Conservation (phyloP, 495 filamentous ascomycete genomes). For the Hypoxylon cercidicola region DNA sequence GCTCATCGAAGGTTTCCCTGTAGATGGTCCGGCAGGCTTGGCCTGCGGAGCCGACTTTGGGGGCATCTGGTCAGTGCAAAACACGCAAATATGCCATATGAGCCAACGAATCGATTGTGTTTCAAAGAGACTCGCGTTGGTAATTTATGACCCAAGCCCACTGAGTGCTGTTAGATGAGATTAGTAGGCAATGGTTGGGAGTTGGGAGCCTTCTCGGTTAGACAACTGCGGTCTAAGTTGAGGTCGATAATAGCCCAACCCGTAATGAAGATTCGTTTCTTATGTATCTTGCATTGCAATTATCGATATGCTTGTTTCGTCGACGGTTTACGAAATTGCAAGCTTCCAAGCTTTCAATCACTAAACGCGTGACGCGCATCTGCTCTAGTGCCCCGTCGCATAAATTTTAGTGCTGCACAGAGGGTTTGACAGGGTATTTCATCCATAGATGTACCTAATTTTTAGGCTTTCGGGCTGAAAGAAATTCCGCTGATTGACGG, state of each 20-base stretch:
- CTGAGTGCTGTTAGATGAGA: no score
- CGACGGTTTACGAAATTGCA: constrained; percentile 10
- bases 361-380: constrained; percentile 3
- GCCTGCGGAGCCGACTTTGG: constrained; percentile 32
- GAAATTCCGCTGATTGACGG: constrained; percentile 16
- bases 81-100: constrained; percentile 10
- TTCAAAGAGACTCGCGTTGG: background rate
- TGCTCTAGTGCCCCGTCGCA: no score
- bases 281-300: no score
- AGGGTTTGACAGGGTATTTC: constrained; percentile 9
- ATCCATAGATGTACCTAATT: background rate
- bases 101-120: background rate
- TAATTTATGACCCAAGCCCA: background rate
- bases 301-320: background rate
- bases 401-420: background rate
- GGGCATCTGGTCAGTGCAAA: constrained; percentile 29
- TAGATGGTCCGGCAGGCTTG: constrained; percentile 9
- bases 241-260: background rate
- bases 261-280: background rate
- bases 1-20: constrained; percentile 12
- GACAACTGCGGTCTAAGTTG: background rate
- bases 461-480: constrained; percentile 1
- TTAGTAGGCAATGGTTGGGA: no score
- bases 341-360: background rate
- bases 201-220: no score